Percentiles rank a stretch among this genome's conserved stretches.
Evolutionary conservation across 495 filamentous ascomycete genomes (phyloP).

Genomic region (Neurospora sp.): DNA sequence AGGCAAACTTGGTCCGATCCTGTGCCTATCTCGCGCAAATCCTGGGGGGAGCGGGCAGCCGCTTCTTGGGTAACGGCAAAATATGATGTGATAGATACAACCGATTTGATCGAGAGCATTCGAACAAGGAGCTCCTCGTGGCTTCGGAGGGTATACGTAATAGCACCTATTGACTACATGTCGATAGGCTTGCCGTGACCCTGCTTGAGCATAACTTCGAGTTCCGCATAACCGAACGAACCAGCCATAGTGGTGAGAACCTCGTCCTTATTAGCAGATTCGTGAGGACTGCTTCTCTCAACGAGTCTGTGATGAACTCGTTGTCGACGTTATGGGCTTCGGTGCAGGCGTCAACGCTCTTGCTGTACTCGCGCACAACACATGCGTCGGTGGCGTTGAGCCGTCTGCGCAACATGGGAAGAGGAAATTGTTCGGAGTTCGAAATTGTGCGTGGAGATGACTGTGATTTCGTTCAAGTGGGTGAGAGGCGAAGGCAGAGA

Average conservation of each 20-base stretch:
- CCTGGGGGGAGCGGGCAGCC: no score
- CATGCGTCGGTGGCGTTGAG: not conserved
- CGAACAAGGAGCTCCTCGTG: not conserved
- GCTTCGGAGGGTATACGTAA: constrained; percentile 81
- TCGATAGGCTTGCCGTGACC: constrained; percentile 97
- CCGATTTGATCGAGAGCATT: not conserved
- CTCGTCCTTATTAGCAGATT: constrained; percentile 64
- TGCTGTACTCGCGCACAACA: constrained; percentile 69
- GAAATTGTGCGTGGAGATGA: not conserved
- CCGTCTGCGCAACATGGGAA: not conserved
- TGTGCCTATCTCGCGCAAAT: no score
- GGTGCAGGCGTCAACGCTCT: constrained; percentile 78
- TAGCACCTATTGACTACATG: constrained; percentile 98
- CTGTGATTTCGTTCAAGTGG: not conserved
- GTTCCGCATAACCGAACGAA: constrained; percentile 95
- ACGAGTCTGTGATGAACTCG: constrained; percentile 6
- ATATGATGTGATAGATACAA: not conserved
- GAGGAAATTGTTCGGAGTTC: not conserved
- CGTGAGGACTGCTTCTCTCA: not conserved
- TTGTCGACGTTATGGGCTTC: constrained; percentile 70
- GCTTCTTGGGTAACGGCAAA: not conserved
- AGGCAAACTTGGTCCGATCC: not conserved
- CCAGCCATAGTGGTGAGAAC: constrained; percentile 97
- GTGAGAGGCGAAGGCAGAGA: not conserved
- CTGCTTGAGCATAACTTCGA: constrained; percentile 96